Evolutionary conservation across 441 rosid genomes (phyloP).

Genomic region (Gossypium lobatum): DNA sequence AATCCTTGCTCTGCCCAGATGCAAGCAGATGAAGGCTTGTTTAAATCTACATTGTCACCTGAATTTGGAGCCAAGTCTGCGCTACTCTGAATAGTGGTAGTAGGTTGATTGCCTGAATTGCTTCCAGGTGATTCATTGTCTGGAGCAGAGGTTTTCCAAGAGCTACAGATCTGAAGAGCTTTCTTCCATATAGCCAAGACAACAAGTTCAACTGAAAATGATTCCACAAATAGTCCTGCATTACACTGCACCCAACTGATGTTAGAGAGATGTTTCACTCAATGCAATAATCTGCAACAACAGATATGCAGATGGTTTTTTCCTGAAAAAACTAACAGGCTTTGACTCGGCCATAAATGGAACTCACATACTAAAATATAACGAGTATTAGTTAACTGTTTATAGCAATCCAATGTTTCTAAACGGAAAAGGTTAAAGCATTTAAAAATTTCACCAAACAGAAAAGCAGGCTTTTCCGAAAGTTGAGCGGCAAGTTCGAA

Average conservation of each 20-base stretch:
- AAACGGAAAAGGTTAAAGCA: background rate
- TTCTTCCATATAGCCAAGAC: conserved; percentile 72
- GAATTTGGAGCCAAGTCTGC: conserved; percentile 8
- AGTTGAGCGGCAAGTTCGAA: background rate
- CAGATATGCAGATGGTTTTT: conserved; percentile 11
- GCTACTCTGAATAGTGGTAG: conserved; percentile 10
- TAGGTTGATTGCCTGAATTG: conserved; percentile 23
- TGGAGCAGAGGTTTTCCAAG: conserved; percentile 43
- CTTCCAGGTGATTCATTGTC: conserved; percentile 25
- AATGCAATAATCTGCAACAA: conserved; percentile 9
- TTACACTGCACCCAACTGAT: conserved; percentile 40
- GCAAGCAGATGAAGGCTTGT: conserved; percentile 35
- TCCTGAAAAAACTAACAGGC: background rate
- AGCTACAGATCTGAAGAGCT: conserved; percentile 47
- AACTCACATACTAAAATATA: background rate
- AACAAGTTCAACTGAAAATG: conserved; percentile 65
- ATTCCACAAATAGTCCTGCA: conserved; percentile 52
- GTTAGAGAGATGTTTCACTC: background rate
- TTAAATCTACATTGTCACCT: conserved; percentile 29
- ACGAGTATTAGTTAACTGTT: background rate
- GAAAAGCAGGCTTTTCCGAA: background rate
- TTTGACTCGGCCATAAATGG: background rate
- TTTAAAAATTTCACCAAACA: background rate
- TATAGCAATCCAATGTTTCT: background rate
- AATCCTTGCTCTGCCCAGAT: conserved; percentile 62